Evolutionary conservation across 345 rosid genomes (phyloP), one percentile per base, ranked within the genome.

Genomic region (Salix udensis): DNA sequence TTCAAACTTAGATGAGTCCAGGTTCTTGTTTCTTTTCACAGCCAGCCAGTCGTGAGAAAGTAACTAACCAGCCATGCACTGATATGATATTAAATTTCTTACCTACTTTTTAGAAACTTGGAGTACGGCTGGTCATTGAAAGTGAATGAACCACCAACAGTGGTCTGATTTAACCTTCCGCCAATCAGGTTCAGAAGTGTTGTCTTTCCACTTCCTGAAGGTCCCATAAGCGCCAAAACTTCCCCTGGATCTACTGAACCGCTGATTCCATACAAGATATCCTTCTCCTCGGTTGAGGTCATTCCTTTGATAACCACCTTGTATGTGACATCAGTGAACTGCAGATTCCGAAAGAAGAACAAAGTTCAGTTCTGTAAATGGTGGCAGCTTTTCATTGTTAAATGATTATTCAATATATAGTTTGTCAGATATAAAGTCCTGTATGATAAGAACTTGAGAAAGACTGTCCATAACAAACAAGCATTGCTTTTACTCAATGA

Each of bases 131-230:
- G 86, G 77, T 93, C 97, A 74, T 96, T 96, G 84, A 88, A 96
- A 68, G 96, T 89, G 80, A 92, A 42, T n/a, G 91, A 83, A 40
- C 99, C 99, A 10, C 91, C 86, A 0, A 80, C 84, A 1, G 79
- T 75, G 6, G 92, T 36, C 34, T 82, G 93, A 74, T 62, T 75
- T 21, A 96, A 10, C 78, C 99, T 77, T 64, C 99, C 98, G 5
- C 95, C 91, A 9, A 96, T 91, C 70, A 96, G 84, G 82, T 84
- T 96, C 74, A 96, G 83, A 48, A 96, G 93, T 40, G 96, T 83
- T 9, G 99, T 93, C 84, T 96, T 96, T 30, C 99, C 99, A 81
- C 99, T 93, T 68, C 99, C 99, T 13, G 99, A 96, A 73, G 99
- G 99, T 72, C 99, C 99, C 99, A 96, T 93, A 62, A 96, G 96